Evolutionary conservation across 192 early-diverging fungal species (phyloP), one percentile per base, ranked within the genome.

Genomic region (Coemansia brasiliensis): DNA sequence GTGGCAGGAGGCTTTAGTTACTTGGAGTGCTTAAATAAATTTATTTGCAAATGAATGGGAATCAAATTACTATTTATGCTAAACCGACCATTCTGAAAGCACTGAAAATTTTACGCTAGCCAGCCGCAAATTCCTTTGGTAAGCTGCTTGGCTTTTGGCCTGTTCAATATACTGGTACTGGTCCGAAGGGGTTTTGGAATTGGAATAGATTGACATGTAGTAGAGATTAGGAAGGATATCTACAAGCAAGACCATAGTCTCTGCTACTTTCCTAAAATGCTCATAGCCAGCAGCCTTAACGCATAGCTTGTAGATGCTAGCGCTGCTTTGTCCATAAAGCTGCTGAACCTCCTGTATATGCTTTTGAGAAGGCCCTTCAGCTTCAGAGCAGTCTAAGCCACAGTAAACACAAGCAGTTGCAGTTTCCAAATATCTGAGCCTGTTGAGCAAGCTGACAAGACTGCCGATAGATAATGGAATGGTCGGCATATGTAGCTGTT

Each of bases 241-340:
- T 11, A 15, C 46, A 11, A 49, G 25, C 25, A 49, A n/a, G 24
- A 49, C 46, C 24, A n/a, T n/a, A 25, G 15, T 49, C 16, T 49
- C 46, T n/a, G 46, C 46, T 24, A 26, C 46, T 26, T 49, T 49
- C 13, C 13, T 13, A 26, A 26, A 49, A 13, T 49, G 46, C 46
- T 26, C 24, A 25, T 49, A 49, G 5, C 46, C 46, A 25, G 20
- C 15, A 6, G 46, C 46, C 22, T 49, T 49, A 26, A 49, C 9
- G 2, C 22, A 15, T 25, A 49, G 20, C 5, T 20, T 26, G 13
- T 26, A 25, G 13, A 49, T 15, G n/a, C 46, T 24, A 8, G 21
- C 46, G 1, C 7, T 24, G 46, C 15, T 49, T 7, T 11, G 22
- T 9, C 16, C 16, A 2, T 25, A 16, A 3, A 26, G 46, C 46